Base-by-base conservation (phyloP, 2,329 filamentous ascomycete genomes). In the Phyllachora maydis region DNA sequence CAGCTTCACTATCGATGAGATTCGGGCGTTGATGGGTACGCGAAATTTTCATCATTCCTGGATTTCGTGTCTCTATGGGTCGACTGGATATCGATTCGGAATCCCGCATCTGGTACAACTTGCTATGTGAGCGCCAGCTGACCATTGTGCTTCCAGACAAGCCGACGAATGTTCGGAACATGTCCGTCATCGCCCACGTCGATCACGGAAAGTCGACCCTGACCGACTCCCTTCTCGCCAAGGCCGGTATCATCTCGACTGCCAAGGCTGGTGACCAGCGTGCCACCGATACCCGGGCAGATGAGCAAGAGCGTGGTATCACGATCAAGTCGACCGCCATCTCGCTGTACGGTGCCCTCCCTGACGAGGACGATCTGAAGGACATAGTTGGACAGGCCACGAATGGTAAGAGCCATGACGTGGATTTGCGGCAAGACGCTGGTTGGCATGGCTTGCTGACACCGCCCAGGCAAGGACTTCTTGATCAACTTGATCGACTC, bases 271-370 rank as follows among this genome's bases (percentile, higher is more conserved):
- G 88, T 58, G 81, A 91, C 53, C 72, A 75, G 39, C 76, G 88
- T 57, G 90, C 85, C 53, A 98, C 83, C 46, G 88, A 98, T 59
- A 98, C 88, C 36, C 78, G 88, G 59, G 61, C 76, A 38, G 88
- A 98, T 54, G 88, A 98, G 58, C 88, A 98, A 65, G 88, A 98
- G 55, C 83, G 88, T 74, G 82, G 88, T 72, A 93, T 98, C 49
- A 98, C 88, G 45, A 98, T 98, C 74, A 98, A 98, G 75, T 98
- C 88, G 28, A 98, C 88, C 34, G 88, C 90, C 58, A 98, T 98
- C 63, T 95, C 90, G 41, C 72, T 98, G 48, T 98, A 88, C 60
- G 82, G 79, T 49, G 62, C 71, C 43, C 70, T 98, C 38, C 56
- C 65, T 31, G 70, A 77, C 39, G 59, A 65, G 23, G 85, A 93